phyloP scores from a whole-genome alignment of 345 rosid genomes.

The Carallia brachiata region DNA sequence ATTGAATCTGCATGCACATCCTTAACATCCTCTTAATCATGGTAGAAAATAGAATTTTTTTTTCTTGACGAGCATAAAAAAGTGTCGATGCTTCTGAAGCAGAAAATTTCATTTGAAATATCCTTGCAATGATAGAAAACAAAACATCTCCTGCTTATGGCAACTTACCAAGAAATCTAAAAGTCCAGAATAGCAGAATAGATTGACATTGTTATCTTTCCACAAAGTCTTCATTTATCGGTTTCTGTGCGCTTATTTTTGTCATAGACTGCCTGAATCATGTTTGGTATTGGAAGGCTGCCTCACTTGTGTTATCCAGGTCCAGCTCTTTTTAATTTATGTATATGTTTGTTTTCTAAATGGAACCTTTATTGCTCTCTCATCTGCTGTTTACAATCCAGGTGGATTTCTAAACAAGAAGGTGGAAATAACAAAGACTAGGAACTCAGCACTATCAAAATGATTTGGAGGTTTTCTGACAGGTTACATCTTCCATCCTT shows the following conservation, averaged over 20 bases:
- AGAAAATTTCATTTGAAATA: neutral
- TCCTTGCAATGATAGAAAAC: neutral
- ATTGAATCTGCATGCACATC: neutral
- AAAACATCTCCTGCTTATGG: neutral
- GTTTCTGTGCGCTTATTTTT: too few relatives aligned
- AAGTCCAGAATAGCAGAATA: neutral
- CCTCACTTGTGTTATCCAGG: neutral
- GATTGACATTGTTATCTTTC: neutral
- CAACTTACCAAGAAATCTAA: neutral
- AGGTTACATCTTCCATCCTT: neutral
- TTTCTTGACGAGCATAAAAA: too few relatives aligned
- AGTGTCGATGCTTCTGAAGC: neutral
- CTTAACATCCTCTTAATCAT: too few relatives aligned
- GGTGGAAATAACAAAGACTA: slow-evolving; percentile 28
- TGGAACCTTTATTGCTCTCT: neutral
- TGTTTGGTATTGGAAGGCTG: neutral
- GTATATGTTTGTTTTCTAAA: neutral
- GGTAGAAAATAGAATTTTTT: too few relatives aligned
- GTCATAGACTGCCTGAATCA: neutral
- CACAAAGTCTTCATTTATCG: neutral
- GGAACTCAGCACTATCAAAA: slow-evolving; percentile 29
- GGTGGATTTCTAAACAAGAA: slow-evolving; percentile 44
- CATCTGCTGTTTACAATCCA: slow-evolving; percentile 15
- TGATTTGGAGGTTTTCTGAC: slow-evolving; percentile 17
- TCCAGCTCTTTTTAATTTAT: neutral